phyloP scores from a whole-genome alignment of 2,329 filamentous ascomycete species.

The Epichloe scottii region DNA sequence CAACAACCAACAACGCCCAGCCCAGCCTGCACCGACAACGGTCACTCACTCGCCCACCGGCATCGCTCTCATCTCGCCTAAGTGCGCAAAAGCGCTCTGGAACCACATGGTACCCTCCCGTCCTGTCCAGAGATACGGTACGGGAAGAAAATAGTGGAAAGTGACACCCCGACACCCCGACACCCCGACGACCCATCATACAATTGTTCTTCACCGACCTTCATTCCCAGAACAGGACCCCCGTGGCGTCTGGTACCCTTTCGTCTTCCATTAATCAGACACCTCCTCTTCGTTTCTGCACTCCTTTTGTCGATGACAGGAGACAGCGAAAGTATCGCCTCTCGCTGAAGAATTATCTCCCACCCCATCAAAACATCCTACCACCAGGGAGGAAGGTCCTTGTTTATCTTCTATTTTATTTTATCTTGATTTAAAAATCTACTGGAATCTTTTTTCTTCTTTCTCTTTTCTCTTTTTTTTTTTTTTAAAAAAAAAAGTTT shows the following conservation, averaged over 20 bases:
- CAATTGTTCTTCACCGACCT: conserved; percentile 1
- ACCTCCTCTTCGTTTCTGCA: neutral
- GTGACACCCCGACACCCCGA: neutral
- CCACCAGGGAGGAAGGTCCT: too few relatives aligned
- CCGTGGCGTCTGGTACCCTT: neutral
- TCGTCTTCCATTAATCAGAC: neutral
- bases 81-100: neutral
- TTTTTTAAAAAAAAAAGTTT: too few relatives aligned
- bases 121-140: too few relatives aligned
- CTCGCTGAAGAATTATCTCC: too few relatives aligned
- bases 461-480: neutral
- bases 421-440: neutral
- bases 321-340: too few relatives aligned
- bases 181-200: neutral
- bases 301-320: too few relatives aligned
- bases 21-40: too few relatives aligned
- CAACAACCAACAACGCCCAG: conserved; percentile 5
- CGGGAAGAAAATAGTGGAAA: neutral
- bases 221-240: neutral
- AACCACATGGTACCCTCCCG: neutral
- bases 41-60: too few relatives aligned
- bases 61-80: neutral
- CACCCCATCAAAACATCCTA: too few relatives aligned
- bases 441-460: neutral
- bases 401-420: too few relatives aligned